Evolutionary conservation across 192 early-diverging fungal species (phyloP).

Genomic region (Linnemannia zychae): DNA sequence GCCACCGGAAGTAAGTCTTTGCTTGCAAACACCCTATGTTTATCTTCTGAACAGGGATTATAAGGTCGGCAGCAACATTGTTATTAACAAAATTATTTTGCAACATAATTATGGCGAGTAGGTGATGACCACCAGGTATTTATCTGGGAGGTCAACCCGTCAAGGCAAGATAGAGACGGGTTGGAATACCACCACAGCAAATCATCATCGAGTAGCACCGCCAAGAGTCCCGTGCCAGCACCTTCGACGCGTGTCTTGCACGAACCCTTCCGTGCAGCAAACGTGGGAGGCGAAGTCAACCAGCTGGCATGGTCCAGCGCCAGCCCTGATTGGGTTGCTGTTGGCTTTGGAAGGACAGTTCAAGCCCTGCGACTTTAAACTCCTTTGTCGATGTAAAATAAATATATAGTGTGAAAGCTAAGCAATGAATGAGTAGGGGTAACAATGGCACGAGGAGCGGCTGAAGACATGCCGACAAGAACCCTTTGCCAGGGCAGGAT

Average conservation of each 20-base stretch:
- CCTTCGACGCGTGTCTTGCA: constrained; percentile 48
- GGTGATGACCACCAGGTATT: constrained; percentile 92
- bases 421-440: neutral
- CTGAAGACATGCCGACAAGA: neutral
- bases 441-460: neutral
- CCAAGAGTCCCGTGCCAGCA: constrained; percentile 21
- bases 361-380: constrained; percentile 85
- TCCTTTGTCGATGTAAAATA: neutral
- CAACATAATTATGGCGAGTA: constrained; percentile 30
- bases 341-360: constrained; percentile 87
- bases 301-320: constrained; percentile 86
- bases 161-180: constrained; percentile 57
- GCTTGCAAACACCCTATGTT: neutral
- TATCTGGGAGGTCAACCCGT: constrained; percentile 89
- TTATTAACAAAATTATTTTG: neutral
- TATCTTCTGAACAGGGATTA: neutral
- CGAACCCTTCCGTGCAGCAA: constrained; percentile 75
- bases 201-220: constrained; percentile 24
- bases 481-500: too few species aligned
- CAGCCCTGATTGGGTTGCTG: constrained; percentile 89
- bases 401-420: neutral
- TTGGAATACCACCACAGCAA: constrained; percentile 48
- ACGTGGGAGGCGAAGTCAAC: constrained; percentile 76
- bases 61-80: neutral
- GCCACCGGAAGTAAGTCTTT: constrained; percentile 82